A percentile compares a stretch with the other conserved stretches of the same genome.
phyloP scores from a whole-genome alignment of 768 basidiomycete species.

The Trametes cingulata region DNA sequence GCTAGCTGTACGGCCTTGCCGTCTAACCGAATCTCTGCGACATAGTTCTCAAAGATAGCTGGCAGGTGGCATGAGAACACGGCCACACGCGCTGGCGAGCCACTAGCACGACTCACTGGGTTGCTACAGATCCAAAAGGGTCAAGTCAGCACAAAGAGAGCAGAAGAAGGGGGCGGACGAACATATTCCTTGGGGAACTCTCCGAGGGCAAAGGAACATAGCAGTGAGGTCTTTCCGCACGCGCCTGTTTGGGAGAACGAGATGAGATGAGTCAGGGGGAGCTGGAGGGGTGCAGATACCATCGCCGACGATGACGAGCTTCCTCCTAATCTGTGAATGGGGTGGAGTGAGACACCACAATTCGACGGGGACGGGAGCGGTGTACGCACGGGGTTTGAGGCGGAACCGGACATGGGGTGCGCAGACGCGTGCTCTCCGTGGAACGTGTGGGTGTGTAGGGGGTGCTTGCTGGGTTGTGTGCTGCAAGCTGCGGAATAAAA shows the following conservation, averaged over 20 bases:
- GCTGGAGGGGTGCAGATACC: slow-evolving; percentile 49
- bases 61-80: slow-evolving; percentile 17
- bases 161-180: slow-evolving; percentile 35
- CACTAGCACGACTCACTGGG: slow-evolving; percentile 40
- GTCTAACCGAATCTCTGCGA: slow-evolving; percentile 96
- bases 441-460: slow-evolving; percentile 2
- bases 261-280: slow-evolving; percentile 18
- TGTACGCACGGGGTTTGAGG: slow-evolving; percentile 60
- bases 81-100: not conserved
- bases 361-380: slow-evolving; percentile 1
- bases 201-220: slow-evolving; percentile 90
- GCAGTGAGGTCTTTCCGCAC: slow-evolving; percentile 92
- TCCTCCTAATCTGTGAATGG: slow-evolving; percentile 75
- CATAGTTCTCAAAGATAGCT: slow-evolving; percentile 99
- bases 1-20: slow-evolving; percentile 97
- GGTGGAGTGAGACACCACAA: slow-evolving; percentile 2
- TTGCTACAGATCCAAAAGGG: slow-evolving; percentile 35
- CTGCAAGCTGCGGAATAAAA: not conserved
- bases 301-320: slow-evolving; percentile 96
- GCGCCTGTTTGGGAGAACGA: slow-evolving; percentile 56
- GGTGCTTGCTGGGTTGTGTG: not conserved
- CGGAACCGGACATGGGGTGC: slow-evolving; percentile 38
- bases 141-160: not conserved
- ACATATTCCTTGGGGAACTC: slow-evolving; percentile 97
- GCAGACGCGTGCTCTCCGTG: not conserved